Percentiles rank a stretch among this genome's conserved stretches.
These are phyloP conservation scores for Phytopythium litorale DNA, from an alignment of 352 stramenopile genomes.

Conservation along the genomic window DNA sequence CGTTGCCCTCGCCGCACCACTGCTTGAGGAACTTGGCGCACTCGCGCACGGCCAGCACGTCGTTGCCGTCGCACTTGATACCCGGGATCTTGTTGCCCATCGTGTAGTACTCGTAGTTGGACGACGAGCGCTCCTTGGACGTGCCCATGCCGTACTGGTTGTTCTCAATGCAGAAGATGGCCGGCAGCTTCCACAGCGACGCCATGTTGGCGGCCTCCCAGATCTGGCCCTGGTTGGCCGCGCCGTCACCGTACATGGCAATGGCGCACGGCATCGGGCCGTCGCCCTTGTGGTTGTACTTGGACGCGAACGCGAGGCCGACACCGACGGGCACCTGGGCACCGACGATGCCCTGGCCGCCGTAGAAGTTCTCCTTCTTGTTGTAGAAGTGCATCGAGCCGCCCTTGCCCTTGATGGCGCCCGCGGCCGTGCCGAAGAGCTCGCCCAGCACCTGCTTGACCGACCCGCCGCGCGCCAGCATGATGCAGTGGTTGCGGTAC, in stretches of 20 bases:
- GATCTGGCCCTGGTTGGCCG: conserved; percentile 99
- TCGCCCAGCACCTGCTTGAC: conserved; percentile 94
- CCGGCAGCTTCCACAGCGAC: conserved; percentile 97
- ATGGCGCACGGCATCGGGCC: conserved; percentile 92
- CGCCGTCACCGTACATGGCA: conserved; percentile 98
- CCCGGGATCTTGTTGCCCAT: conserved; percentile 99
- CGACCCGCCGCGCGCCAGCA: conserved; percentile 91
- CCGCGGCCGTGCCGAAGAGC: conserved; percentile 93
- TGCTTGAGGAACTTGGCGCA: conserved; percentile 97
- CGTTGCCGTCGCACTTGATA: conserved; percentile 99
- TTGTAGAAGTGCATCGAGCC: conserved; percentile 99
- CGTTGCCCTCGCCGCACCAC: conserved; percentile 94
- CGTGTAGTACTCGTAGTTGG: conserved; percentile 99
- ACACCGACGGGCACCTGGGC: conserved; percentile 98
- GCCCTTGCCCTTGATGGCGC: conserved; percentile 94
- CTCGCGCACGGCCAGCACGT: conserved; percentile 96
- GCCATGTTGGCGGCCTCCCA: conserved; percentile 98
- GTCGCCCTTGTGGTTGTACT: conserved; percentile 96
- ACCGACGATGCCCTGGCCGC: conserved; percentile 97
- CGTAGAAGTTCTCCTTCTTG: conserved; percentile 98
- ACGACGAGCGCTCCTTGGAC: conserved; percentile 95
- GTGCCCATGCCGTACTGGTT: conserved; percentile 99
- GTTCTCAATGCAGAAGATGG: conserved; percentile 99
- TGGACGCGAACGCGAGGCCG: conserved; percentile 98
- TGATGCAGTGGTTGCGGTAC: conserved; percentile 99